Evolutionary conservation across 352 stramenopile species (phyloP).

Genomic region (Globisporangium sylvaticum): DNA sequence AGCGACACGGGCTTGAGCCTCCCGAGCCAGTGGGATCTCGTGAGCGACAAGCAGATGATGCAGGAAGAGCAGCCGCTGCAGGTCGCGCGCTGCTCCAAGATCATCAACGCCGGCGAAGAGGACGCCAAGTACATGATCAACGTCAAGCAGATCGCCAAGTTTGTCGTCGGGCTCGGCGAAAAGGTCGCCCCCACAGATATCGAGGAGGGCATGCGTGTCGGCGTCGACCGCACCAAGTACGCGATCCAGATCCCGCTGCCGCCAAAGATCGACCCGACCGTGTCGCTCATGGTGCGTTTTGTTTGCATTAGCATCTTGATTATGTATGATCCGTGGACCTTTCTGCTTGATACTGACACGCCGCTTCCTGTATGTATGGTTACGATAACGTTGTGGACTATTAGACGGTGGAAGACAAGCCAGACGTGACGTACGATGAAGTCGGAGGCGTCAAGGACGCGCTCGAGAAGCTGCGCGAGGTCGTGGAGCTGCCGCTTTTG

Average conservation of each 20-base stretch:
- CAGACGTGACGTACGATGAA: conserved; percentile 99
- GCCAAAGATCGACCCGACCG: conserved; percentile 98
- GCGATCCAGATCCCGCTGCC: conserved; percentile 97
- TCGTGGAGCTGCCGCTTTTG: conserved; percentile 97
- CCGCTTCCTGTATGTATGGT: neutral
- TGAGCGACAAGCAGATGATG: conserved; percentile 99
- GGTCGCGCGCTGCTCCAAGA: conserved; percentile 96
- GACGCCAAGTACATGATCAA: conserved; percentile 99
- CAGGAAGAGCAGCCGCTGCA: conserved; percentile 97
- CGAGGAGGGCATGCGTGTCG: conserved; percentile 99
- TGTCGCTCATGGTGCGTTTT: conserved; percentile 69
- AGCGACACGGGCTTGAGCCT: conserved; percentile 98
- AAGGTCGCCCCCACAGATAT: conserved; percentile 99
- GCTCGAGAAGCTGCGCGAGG: conserved; percentile 98
- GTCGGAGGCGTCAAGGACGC: conserved; percentile 98
- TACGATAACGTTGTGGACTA: conserved; percentile 20
- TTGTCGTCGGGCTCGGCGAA: conserved; percentile 97
- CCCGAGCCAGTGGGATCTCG: conserved; percentile 98
- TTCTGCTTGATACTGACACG: conserved; percentile 4
- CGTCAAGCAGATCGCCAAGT: conserved; percentile 99
- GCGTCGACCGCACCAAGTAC: conserved; percentile 97
- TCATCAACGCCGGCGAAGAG: conserved; percentile 92
- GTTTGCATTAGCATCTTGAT: neutral
- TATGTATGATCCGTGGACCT: neutral
- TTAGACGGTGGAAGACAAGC: conserved; percentile 99